Conservation (phyloP, 441 rosid species). For the Euphorbia corollata region DNA sequence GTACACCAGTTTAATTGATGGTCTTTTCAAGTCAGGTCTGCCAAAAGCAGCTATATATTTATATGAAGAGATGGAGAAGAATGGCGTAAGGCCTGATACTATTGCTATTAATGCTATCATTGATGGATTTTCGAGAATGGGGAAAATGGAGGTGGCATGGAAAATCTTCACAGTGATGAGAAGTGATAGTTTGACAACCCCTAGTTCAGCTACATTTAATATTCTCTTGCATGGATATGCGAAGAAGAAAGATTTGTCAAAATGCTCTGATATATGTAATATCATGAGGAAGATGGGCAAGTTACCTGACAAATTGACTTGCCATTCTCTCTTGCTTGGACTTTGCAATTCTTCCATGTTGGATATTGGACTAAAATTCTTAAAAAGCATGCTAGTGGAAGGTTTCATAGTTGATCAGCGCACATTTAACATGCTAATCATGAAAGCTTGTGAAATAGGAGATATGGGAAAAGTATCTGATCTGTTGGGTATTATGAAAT, state of each 20-base stretch:
- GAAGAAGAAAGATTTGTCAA: slow-evolving; percentile 43
- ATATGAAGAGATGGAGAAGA: slow-evolving; percentile 41
- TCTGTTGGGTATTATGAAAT: slow-evolving; percentile 45
- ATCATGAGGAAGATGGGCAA: slow-evolving; percentile 39
- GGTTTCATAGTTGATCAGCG: slow-evolving; percentile 41
- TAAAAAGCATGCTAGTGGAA: slow-evolving; percentile 45
- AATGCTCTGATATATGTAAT: slow-evolving; percentile 41
- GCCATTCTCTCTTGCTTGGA: slow-evolving; percentile 63
- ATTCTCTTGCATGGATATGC: slow-evolving; percentile 70
- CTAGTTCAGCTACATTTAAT: slow-evolving; percentile 63
- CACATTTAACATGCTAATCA: slow-evolving; percentile 55
- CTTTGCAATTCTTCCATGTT: slow-evolving; percentile 51
- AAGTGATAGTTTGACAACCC: slow-evolving; percentile 29
- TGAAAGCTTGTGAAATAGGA: slow-evolving; percentile 43
- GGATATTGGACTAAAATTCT: slow-evolving; percentile 53
- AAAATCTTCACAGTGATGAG: slow-evolving; percentile 37
- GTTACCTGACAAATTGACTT: slow-evolving; percentile 54
- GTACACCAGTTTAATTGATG: slow-evolving; percentile 59
- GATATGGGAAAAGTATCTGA: slow-evolving; percentile 40
- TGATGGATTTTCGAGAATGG: slow-evolving; percentile 58
- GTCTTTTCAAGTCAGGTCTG: slow-evolving; percentile 66
- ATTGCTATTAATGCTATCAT: slow-evolving; percentile 45
- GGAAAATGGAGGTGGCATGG: slow-evolving; percentile 38
- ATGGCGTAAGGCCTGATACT: slow-evolving; percentile 44
- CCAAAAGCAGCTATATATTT: slow-evolving; percentile 42